phyloP scores from a whole-genome alignment of 352 stramenopile species.

The Globisporangium orthogonon region DNA sequence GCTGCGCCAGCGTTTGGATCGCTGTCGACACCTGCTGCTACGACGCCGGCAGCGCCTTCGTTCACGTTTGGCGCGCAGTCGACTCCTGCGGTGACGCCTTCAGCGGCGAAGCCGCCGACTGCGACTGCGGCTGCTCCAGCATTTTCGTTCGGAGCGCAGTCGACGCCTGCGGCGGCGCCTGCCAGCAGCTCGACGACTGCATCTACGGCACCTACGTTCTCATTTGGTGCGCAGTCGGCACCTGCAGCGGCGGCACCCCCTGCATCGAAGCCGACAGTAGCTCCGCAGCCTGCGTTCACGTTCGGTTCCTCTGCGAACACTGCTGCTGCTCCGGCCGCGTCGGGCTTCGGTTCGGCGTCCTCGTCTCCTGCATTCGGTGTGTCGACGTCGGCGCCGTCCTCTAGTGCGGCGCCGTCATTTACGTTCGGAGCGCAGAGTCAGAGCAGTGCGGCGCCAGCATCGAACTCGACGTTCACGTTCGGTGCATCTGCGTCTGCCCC shows the following conservation, averaged over 20 bases:
- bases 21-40: conserved; percentile 6
- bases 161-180: conserved; percentile 1
- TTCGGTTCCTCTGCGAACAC: conserved; percentile 14
- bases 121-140: background rate
- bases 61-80: conserved; percentile 18
- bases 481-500: conserved; percentile 5
- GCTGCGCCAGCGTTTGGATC: conserved; percentile 11
- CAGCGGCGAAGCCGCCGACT: conserved; percentile 6
- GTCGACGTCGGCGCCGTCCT: background rate
- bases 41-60: conserved; percentile 8
- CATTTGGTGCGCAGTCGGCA: conserved; percentile 12
- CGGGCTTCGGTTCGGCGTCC: conserved; percentile 17
- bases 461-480: conserved; percentile 12
- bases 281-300: conserved; percentile 12
- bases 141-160: conserved; percentile 15
- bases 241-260: background rate
- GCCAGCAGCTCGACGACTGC: conserved; percentile 3
- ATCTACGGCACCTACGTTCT: conserved; percentile 7
- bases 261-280: background rate
- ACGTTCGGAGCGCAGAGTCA: conserved; percentile 20
- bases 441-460: conserved; percentile 2
- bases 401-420: conserved; percentile 14
- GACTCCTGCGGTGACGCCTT: background rate
- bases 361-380: conserved; percentile 14
- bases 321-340: conserved; percentile 14